Evolutionary conservation across 345 rosid genomes (phyloP).

Genomic region (Aquilaria sinensis): DNA sequence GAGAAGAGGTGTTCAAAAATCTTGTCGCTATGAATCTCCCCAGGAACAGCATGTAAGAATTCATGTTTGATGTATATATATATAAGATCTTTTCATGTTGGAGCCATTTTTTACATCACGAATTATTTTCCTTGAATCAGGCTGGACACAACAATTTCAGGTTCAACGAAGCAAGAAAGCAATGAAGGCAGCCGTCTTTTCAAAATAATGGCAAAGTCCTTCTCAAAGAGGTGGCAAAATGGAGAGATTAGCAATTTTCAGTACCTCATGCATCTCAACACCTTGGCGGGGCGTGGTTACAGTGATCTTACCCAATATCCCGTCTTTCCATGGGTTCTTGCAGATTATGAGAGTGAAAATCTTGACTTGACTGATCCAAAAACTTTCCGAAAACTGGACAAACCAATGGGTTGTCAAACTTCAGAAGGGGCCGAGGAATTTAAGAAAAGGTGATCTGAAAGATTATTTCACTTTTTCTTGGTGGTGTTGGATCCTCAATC

Average conservation of each 20-base stretch:
- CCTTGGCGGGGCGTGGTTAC: conserved; percentile 98
- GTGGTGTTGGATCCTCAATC: too few species aligned
- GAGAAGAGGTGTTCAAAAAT: conserved; percentile 98
- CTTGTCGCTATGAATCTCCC: conserved; percentile 94
- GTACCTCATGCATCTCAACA: conserved; percentile 98
- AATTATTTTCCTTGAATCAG: conserved; percentile 32
- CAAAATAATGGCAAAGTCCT: conserved; percentile 88
- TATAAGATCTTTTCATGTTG: conserved; percentile 9
- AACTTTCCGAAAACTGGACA: conserved; percentile 87
- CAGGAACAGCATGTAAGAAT: conserved; percentile 81
- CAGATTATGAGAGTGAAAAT: conserved; percentile 87
- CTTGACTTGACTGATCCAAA: conserved; percentile 81
- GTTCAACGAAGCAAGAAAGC: conserved; percentile 86
- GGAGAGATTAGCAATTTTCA: conserved; percentile 99
- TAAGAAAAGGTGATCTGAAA: conserved; percentile 68
- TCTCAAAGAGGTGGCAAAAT: conserved; percentile 99
- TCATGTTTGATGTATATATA: neutral
- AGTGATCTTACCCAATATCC: conserved; percentile 99
- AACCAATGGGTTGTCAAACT: conserved; percentile 99
- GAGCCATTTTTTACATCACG: conserved; percentile 13
- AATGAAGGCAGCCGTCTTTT: conserved; percentile 92
- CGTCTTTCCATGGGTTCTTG: conserved; percentile 99
- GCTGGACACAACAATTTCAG: conserved; percentile 97
- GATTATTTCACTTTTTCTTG: too few species aligned
- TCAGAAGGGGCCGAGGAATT: conserved; percentile 96